These are phyloP conservation scores for Darksidea phi DNA, from an alignment of 495 filamentous ascomycete species.

Conservation along the genomic window DNA sequence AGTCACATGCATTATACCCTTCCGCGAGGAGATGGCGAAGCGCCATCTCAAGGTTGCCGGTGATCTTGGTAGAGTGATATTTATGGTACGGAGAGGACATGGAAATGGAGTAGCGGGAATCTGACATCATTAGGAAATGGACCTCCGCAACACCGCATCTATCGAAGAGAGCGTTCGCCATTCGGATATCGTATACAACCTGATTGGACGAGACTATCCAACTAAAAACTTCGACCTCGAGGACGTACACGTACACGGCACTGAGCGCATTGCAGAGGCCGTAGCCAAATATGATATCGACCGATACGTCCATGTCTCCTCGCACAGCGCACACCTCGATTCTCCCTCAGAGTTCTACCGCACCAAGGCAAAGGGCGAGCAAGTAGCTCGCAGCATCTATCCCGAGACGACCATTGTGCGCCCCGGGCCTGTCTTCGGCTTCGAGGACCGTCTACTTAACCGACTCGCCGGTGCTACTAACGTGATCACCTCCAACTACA, in stretches of 20 bases:
- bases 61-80: slow-evolving; percentile 84
- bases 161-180: slow-evolving; percentile 96
- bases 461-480: slow-evolving; percentile 76
- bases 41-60: slow-evolving; percentile 92
- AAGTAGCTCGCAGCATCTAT: slow-evolving; percentile 83
- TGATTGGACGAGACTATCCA: slow-evolving; percentile 88
- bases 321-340: slow-evolving; percentile 79
- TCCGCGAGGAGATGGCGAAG: slow-evolving; percentile 96
- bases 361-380: slow-evolving; percentile 83
- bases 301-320: slow-evolving; percentile 94
- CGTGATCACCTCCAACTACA: slow-evolving; percentile 83
- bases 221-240: slow-evolving; percentile 96
- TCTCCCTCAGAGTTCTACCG: slow-evolving; percentile 83
- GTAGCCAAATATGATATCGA: slow-evolving; percentile 98
- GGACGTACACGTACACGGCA: slow-evolving; percentile 91
- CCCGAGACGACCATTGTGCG: slow-evolving; percentile 98
- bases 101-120: neutral
- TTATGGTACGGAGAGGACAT: slow-evolving; percentile 59
- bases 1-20: slow-evolving; percentile 91
- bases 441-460: slow-evolving; percentile 88
- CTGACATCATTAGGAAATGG: slow-evolving; percentile 66
- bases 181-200: slow-evolving; percentile 95
- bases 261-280: slow-evolving; percentile 92
- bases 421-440: slow-evolving; percentile 89
- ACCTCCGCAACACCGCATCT: slow-evolving; percentile 90